A percentile compares a stretch with the other conserved stretches of the same genome.
Evolutionary conservation across 2,329 filamentous ascomycete species (phyloP).

Genomic region (Xylaria sp.): DNA sequence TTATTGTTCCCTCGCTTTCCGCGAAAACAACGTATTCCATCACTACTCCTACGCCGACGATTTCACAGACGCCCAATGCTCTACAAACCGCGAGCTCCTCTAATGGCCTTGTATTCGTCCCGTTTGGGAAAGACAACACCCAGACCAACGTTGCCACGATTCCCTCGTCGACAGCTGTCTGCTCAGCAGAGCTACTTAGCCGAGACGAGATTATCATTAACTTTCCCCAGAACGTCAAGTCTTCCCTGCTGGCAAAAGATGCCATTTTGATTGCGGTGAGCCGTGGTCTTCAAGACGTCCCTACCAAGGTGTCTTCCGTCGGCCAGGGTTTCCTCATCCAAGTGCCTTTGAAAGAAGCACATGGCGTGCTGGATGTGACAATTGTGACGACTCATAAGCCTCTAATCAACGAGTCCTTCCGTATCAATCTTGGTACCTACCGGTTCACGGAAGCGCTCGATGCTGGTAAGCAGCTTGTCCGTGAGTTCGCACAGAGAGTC

Average conservation of each 20-base stretch:
- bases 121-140: constrained; percentile 54
- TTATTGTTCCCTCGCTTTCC: constrained; percentile 39
- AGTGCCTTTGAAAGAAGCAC: constrained; percentile 63
- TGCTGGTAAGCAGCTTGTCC: constrained; percentile 54
- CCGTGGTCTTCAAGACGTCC: constrained; percentile 58
- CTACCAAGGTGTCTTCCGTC: constrained; percentile 59
- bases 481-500: constrained; percentile 54
- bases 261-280: constrained; percentile 66
- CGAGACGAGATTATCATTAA: constrained; percentile 64
- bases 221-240: constrained; percentile 61
- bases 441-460: constrained; percentile 57
- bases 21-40: constrained; percentile 41
- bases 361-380: constrained; percentile 67
- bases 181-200: constrained; percentile 57
- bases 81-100: constrained; percentile 47
- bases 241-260: constrained; percentile 64
- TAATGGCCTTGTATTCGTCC: constrained; percentile 53
- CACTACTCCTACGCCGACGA: constrained; percentile 43
- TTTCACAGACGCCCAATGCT: constrained; percentile 48
- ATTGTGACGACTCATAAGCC: constrained; percentile 68
- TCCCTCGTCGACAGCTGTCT: constrained; percentile 51
- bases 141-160: constrained; percentile 40
- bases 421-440: constrained; percentile 66
- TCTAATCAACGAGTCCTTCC: constrained; percentile 69
- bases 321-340: constrained; percentile 64